Evolutionary conservation across 2,329 filamentous ascomycete species (phyloP).

Genomic region (Scedosporium boydii): DNA sequence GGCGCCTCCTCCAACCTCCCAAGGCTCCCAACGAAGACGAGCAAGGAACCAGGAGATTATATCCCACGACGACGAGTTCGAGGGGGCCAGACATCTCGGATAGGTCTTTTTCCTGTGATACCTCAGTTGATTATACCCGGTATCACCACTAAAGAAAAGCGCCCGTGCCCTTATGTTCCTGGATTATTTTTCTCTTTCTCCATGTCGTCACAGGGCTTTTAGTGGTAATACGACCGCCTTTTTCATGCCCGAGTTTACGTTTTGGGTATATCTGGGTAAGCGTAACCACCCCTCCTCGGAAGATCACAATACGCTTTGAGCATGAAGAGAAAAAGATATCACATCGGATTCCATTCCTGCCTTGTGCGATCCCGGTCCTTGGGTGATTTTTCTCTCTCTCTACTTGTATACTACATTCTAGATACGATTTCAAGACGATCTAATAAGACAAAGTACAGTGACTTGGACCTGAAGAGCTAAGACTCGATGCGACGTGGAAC

Average conservation of each 20-base stretch:
- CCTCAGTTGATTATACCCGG: not conserved
- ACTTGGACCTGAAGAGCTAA: not conserved
- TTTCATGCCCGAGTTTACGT: not conserved
- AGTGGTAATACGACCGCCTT: not conserved
- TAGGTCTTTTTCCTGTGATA: not conserved
- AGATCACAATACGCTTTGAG: not conserved
- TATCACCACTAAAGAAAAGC: not conserved
- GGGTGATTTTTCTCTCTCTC: not conserved
- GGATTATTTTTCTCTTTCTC: no score
- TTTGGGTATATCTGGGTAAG: not conserved
- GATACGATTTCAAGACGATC: not conserved
- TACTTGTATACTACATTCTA: not conserved
- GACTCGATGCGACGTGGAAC: not conserved
- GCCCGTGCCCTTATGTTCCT: no score
- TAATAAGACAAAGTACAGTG: not conserved
- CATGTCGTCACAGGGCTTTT: no score
- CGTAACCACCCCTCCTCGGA: not conserved
- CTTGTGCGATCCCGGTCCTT: not conserved
- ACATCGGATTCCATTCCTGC: not conserved
- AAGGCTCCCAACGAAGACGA: no score
- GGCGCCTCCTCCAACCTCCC: not conserved
- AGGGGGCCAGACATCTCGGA: not conserved
- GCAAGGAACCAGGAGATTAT: not conserved
- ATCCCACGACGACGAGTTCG: not conserved
- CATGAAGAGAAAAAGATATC: not conserved